Percentiles rank a stretch among this genome's conserved stretches.
These are phyloP conservation scores for Neofusicoccum kwambonambiense DNA, from an alignment of 2,329 filamentous ascomycete genomes.

Conservation along the genomic window DNA sequence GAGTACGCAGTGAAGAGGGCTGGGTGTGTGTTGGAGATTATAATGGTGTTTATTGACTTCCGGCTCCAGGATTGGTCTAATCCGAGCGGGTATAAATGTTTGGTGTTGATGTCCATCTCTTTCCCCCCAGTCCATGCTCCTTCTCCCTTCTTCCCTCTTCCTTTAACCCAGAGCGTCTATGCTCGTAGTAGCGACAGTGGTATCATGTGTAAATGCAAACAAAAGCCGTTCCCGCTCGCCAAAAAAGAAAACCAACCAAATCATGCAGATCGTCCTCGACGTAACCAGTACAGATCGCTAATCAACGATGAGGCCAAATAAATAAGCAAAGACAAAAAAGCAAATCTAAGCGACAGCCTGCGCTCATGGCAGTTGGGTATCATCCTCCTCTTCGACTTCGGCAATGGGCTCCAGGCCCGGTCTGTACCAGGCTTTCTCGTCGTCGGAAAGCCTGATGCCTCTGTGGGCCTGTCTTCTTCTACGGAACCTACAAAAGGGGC, in stretches of 20 bases:
- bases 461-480: not conserved
- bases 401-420: slow-evolving; percentile 13
- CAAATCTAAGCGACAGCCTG: slow-evolving; percentile 16
- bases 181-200: slow-evolving; percentile 14
- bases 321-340: not conserved
- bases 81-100: slow-evolving; percentile 4
- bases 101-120: not conserved
- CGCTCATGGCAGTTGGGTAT: slow-evolving; percentile 17
- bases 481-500: not conserved
- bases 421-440: slow-evolving; percentile 11
- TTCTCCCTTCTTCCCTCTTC: not conserved
- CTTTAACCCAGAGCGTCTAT: slow-evolving; percentile 10
- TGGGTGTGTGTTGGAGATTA: not conserved
- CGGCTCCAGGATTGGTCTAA: not conserved
- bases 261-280: slow-evolving; percentile 3
- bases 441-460: not conserved
- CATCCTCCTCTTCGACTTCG: slow-evolving; percentile 15
- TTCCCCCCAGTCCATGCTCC: not conserved
- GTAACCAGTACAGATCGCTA: slow-evolving; percentile 16
- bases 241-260: not conserved
- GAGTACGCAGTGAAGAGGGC: too few species aligned
- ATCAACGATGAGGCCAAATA: not conserved
- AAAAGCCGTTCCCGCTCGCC: not conserved
- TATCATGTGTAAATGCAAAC: slow-evolving; percentile 12
- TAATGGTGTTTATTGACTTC: not conserved